These are phyloP conservation scores for Pelargonium citronellum DNA, from an alignment of 441 rosid genomes.

Conservation along the genomic window DNA sequence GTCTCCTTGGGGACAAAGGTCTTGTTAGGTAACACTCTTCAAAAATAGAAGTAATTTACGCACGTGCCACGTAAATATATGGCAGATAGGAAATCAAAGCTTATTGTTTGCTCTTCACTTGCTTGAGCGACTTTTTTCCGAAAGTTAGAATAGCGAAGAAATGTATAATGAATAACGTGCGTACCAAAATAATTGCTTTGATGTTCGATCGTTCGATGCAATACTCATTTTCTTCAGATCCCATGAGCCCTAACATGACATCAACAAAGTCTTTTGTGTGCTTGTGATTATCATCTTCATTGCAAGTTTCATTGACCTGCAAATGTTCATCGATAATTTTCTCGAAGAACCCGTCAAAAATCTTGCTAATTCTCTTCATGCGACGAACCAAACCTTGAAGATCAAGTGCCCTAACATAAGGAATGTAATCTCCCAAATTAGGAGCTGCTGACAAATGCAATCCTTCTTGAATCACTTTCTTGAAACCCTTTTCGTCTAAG, in stretches of 20 bases:
- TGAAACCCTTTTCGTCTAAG: constrained; percentile 34
- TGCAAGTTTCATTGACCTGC: constrained; percentile 22
- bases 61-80: too few relatives aligned
- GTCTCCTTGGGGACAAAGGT: too few relatives aligned
- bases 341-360: constrained; percentile 34
- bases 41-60: too few relatives aligned
- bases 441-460: constrained; percentile 22
- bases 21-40: too few relatives aligned
- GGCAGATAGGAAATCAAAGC: too few relatives aligned
- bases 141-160: background rate
- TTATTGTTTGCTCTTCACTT: too few relatives aligned
- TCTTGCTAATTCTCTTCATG: constrained; percentile 29
- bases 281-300: background rate
- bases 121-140: too few relatives aligned
- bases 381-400: constrained; percentile 36
- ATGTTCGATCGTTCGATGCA: constrained; percentile 25
- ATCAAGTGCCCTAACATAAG: constrained; percentile 33
- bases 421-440: constrained; percentile 39
- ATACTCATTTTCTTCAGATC: constrained; percentile 27
- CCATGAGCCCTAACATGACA: constrained; percentile 36
- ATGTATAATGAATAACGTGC: too few relatives aligned
- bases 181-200: constrained; percentile 41
- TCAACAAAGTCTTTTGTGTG: constrained; percentile 37
- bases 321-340: constrained; percentile 36
- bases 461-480: constrained; percentile 27